A percentile compares a stretch with the other conserved stretches of the same genome.
Conservation (phyloP, 345 rosid genomes). For the Hibiscus trionum region DNA sequence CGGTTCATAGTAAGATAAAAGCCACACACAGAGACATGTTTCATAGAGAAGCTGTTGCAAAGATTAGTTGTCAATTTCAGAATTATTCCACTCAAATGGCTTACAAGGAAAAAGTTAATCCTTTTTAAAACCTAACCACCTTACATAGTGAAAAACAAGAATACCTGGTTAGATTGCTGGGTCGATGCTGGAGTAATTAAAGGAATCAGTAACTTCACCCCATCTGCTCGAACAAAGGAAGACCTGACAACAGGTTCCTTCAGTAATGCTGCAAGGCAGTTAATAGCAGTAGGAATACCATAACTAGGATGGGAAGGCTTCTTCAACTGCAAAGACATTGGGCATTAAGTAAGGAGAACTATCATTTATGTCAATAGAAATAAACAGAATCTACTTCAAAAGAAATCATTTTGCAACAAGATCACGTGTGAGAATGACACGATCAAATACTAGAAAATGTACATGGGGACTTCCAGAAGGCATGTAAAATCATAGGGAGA, state of each 20-base stretch:
- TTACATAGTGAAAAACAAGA: background rate
- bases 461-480: background rate
- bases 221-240: constrained; percentile 82
- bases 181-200: constrained; percentile 91
- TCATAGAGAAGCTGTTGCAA: constrained; percentile 84
- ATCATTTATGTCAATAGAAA: background rate
- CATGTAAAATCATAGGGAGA: background rate
- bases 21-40: constrained; percentile 93
- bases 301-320: constrained; percentile 84
- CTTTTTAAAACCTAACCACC: background rate
- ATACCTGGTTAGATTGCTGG: constrained; percentile 95
- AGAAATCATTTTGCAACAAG: background rate
- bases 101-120: background rate
- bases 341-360: background rate
- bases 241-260: constrained; percentile 90
- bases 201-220: constrained; percentile 83
- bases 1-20: constrained; percentile 87
- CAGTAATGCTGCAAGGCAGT: constrained; percentile 65
- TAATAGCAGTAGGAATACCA: constrained; percentile 69
- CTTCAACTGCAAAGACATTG: constrained; percentile 49
- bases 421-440: background rate
- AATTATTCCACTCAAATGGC: background rate
- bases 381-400: background rate
- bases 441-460: background rate
- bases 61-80: constrained; percentile 13